Conservation (phyloP, 1,284 basidiomycete species). For the Limonomyces culmigenus region DNA sequence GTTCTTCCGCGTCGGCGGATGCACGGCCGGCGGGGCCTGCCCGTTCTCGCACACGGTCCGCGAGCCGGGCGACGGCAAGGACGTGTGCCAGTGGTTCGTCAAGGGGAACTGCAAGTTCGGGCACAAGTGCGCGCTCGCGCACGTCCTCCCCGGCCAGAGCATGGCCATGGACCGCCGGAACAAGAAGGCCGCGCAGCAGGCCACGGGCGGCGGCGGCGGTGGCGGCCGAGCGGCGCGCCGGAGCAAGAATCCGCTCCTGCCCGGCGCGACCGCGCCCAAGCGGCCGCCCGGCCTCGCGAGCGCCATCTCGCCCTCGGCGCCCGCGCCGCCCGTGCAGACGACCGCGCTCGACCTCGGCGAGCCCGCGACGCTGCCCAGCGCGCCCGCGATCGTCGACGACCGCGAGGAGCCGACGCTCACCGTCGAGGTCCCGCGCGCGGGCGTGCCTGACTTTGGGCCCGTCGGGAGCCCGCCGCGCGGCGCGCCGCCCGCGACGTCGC, state of each 20-base stretch:
- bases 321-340: constrained; percentile 60
- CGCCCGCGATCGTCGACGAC: constrained; percentile 22
- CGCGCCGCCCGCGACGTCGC: constrained; percentile 32
- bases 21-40: constrained; percentile 89
- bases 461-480: constrained; percentile 54
- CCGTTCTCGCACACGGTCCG: constrained; percentile 73
- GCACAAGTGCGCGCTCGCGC: constrained; percentile 91
- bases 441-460: constrained; percentile 44
- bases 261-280: too few relatives aligned
- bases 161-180: constrained; percentile 97
- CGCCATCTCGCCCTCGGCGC: constrained; percentile 56
- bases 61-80: constrained; percentile 72
- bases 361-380: constrained; percentile 24
- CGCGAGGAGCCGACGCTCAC: background rate
- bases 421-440: constrained; percentile 8
- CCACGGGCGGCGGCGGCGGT: constrained; percentile 32
- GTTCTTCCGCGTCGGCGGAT: constrained; percentile 89
- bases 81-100: constrained; percentile 88
- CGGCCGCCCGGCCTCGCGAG: constrained; percentile 36
- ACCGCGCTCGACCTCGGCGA: constrained; percentile 57
- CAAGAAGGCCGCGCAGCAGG: constrained; percentile 86
- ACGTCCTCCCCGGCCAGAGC: constrained; percentile 85
- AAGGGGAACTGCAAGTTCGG: constrained; percentile 97
- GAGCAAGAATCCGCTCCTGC: background rate
- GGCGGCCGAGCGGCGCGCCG: constrained; percentile 15